Evolutionary conservation across 495 filamentous ascomycete genomes (phyloP), one percentile per base, ranked within the genome.

Genomic region (Podospora anserina): DNA sequence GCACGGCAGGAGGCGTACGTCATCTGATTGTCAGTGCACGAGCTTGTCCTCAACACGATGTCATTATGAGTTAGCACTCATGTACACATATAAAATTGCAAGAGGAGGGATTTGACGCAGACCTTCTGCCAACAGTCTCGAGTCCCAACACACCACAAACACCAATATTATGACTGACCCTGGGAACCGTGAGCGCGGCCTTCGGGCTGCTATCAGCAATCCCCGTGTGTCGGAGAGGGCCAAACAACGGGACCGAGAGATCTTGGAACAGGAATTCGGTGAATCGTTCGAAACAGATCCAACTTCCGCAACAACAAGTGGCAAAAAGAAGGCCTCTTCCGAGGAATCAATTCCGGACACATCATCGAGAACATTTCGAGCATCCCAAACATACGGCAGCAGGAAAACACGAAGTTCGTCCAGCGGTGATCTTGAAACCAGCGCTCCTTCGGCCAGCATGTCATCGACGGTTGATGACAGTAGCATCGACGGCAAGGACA

Each of bases 201-300:
- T 76, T 30, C 70, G 68, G 49, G 74, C 76, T 7, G 76, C 76
- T 66, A 28, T 76, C 60, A 63, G 69, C 67, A 77, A 77, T 63
- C 76, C 76, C 34, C 69, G 74, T 34, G 83, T 83, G 0, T 83
- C 82, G 2, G 76, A 82, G 20, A 78, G 82, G 62, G 82, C 83
- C 13, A 84, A 83, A 73, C 75, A 82, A 60, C 79, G 73, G 28
- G 83, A 73, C 61, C 69, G 69, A 6, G 69, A 73, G 61, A 70
- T 71, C 13, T 49, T 73, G 23, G 69, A 58, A 7, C 68, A 55
- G 23, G 71, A 73, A 27, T 71, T 69, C 19, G 71, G 71, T 49
- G 71, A 71, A 28, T 1, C 54, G 1, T 5, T 70, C 4, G 71
- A 70, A 39, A 15, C 60, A 9, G 55, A 49, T n/a, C 16, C 53